Percentiles rank a stretch among this genome's conserved stretches.
phyloP scores from a whole-genome alignment of 139 green algal genomes.

The Desmodesmus armatus region DNA sequence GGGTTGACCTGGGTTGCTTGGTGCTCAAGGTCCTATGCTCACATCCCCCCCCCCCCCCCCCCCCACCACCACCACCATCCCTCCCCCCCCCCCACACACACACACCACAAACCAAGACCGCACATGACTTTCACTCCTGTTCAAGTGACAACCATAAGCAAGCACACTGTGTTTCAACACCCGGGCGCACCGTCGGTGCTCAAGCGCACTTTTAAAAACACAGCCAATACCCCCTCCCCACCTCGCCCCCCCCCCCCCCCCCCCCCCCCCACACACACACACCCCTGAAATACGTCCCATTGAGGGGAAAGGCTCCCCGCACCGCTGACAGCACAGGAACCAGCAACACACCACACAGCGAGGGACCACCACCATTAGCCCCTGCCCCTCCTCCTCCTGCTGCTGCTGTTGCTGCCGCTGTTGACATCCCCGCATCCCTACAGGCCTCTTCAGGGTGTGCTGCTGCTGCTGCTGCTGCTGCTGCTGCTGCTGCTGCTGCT shows the following conservation, averaged over 20 bases:
- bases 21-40: too few relatives aligned
- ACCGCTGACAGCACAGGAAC: conserved; percentile 65
- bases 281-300: conserved; percentile 93
- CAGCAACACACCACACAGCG: conserved; percentile 64
- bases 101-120: background rate
- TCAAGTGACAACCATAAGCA: background rate
- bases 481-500: background rate
- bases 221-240: background rate
- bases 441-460: background rate
- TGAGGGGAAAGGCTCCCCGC: conserved; percentile 78
- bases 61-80: too few relatives aligned
- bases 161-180: background rate
- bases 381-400: background rate
- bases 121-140: background rate
- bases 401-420: background rate
- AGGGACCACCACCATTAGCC: background rate
- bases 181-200: background rate
- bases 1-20: too few relatives aligned
- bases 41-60: too few relatives aligned
- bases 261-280: too few relatives aligned
- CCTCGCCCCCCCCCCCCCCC: background rate
- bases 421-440: background rate
- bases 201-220: background rate
- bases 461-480: background rate
- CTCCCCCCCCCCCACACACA: too few relatives aligned